Conservation (phyloP, 371 early-diverging fungal species). For the Entomophthora muscae region DNA sequence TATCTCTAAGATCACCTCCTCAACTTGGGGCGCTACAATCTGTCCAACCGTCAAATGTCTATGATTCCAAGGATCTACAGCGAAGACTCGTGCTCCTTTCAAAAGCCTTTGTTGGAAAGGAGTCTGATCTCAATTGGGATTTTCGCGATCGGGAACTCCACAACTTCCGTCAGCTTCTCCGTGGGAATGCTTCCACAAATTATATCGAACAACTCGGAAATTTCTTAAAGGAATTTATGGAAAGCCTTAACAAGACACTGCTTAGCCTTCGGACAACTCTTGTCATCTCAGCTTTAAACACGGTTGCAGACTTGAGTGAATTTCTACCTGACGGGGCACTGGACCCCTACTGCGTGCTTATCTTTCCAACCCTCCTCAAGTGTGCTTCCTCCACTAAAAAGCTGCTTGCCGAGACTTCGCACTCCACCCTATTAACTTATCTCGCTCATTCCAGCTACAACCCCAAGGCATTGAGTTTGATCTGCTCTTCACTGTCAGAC, state of each 20-base stretch:
- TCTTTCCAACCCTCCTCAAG: slow-evolving; percentile 4
- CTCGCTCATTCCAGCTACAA: background rate
- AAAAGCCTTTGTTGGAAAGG: slow-evolving; percentile 1
- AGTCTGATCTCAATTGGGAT: slow-evolving; percentile 8
- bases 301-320: background rate
- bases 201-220: background rate
- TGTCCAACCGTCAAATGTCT: background rate
- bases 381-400: slow-evolving; percentile 7
- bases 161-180: background rate
- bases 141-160: background rate
- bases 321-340: slow-evolving; percentile 1
- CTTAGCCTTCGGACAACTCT: slow-evolving; percentile 4
- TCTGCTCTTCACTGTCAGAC: background rate
- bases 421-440: background rate
- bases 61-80: slow-evolving; percentile 3
- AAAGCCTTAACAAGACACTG: background rate
- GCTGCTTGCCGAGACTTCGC: slow-evolving; percentile 1
- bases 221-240: slow-evolving; percentile 3
- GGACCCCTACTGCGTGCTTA: background rate
- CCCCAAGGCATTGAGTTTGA: background rate
- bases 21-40: background rate
- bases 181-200: background rate
- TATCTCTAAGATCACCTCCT: background rate
- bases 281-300: background rate
- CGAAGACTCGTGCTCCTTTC: background rate